Evolutionary conservation across 2,329 filamentous ascomycete species (phyloP), one percentile per base, ranked within the genome.

Genomic region (Tolypocladium inflatum): DNA sequence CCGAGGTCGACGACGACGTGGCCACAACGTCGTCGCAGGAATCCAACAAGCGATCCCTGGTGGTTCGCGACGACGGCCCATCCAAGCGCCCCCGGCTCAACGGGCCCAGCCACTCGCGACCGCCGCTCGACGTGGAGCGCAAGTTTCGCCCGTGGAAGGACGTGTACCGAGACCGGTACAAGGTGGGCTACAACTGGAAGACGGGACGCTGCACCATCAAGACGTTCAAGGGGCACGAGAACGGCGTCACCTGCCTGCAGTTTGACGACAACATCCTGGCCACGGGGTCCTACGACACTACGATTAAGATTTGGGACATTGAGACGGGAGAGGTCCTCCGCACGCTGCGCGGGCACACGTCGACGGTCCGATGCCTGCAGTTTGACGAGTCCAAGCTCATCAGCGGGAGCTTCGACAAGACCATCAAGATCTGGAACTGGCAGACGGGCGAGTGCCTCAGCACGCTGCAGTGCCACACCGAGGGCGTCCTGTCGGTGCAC

Each of bases 141-240:
- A 80, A 78, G 61, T 80, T 80, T 55, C 76, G 91, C 37, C 91
- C 70, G 2, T 99, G 94, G 94, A 99, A 99, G 73, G 91, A 96
- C 61, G 90, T 99, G 1, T 99, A 99, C 76, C 89, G 91, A 62
- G 93, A 97, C 71, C 85, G 90, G 19, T 97, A 93, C 79, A 94
- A 93, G 71, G 91, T 99, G 54, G 93, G 94, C 55, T 94, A 88
- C 60, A 97, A 97, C 71, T 99, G 94, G 94, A 96, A 96, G 71
- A 91, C 96, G 63, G 93, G 94, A 4, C 86, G 93, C 42, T 97
- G 88, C 74, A 87, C 87, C 8, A 88, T 90, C 64, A 91, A 88
- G 68, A 84, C 89, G 15, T 91, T 99, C 72, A 87, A 87, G 64
- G 93, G 92, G 1, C 80, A 97, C 72, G 87, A 84, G 13, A 97